A percentile compares a stretch with the other conserved stretches of the same genome.
Conservation (phyloP, 2,329 filamentous ascomycete species). For the Emmonsia crescens region DNA sequence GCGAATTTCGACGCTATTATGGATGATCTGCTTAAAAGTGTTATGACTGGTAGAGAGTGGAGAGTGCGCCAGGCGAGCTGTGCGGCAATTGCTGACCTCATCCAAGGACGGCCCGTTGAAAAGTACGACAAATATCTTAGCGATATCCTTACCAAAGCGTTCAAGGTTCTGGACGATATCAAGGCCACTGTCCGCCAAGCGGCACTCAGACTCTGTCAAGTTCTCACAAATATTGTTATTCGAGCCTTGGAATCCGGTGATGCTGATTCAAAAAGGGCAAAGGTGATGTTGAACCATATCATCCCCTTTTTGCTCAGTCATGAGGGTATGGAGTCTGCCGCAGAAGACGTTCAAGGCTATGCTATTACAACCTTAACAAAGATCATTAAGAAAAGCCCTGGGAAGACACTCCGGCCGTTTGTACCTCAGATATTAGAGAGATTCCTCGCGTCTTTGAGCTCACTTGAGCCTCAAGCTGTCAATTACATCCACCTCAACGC, state of each 20-base stretch:
- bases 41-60: conserved; percentile 79
- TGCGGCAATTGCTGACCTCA: conserved; percentile 74
- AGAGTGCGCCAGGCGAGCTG: conserved; percentile 86
- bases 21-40: conserved; percentile 71
- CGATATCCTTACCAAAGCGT: conserved; percentile 72
- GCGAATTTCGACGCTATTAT: conserved; percentile 81
- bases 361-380: conserved; percentile 74
- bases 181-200: conserved; percentile 79
- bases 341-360: conserved; percentile 77
- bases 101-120: conserved; percentile 64
- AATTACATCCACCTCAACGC: conserved; percentile 91
- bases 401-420: conserved; percentile 66
- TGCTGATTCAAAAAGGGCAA: conserved; percentile 53
- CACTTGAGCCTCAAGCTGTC: conserved; percentile 76
- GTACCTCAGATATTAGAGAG: conserved; percentile 72
- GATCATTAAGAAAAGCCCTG: conserved; percentile 75
- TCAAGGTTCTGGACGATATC: conserved; percentile 92
- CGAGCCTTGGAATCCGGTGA: conserved; percentile 73
- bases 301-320: conserved; percentile 84
- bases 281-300: conserved; percentile 72
- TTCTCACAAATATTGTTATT: conserved; percentile 73
- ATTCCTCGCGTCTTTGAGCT: conserved; percentile 71
- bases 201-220: conserved; percentile 70
- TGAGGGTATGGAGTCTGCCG: conserved; percentile 78
- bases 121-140: conserved; percentile 77